Evolutionary conservation across 768 basidiomycete species (phyloP).

Genomic region (Suillus spraguei): DNA sequence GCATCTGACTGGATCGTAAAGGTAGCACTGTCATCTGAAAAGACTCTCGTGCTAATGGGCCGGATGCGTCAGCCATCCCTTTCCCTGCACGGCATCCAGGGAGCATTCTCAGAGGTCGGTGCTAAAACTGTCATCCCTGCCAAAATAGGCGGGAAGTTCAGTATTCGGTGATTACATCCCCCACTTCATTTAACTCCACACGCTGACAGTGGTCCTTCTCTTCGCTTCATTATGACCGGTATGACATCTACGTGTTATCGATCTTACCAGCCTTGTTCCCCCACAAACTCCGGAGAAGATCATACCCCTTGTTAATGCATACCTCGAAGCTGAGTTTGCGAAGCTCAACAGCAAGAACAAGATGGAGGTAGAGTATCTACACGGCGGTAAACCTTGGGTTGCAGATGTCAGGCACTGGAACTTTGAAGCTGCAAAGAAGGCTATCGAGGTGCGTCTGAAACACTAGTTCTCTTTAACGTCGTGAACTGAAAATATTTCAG

Average conservation of each 20-base stretch:
- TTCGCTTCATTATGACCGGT: not conserved
- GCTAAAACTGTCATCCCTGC: constrained; percentile 96
- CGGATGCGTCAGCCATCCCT: constrained; percentile 90
- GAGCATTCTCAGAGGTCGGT: constrained; percentile 84
- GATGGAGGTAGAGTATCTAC: constrained; percentile 66
- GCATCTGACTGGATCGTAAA: constrained; percentile 9
- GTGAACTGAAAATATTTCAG: constrained; percentile 9
- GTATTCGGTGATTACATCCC: constrained; percentile 68
- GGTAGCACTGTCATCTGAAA: constrained; percentile 76
- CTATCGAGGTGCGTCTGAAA: constrained; percentile 63
- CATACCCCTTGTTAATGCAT: constrained; percentile 67
- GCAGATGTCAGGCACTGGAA: constrained; percentile 89
- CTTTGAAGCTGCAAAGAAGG: constrained; percentile 83
- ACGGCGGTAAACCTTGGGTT: constrained; percentile 91
- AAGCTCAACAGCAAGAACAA: constrained; percentile 87
- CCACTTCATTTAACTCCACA: not conserved
- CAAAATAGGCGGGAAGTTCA: constrained; percentile 88
- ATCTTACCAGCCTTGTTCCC: constrained; percentile 64
- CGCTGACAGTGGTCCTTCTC: not conserved
- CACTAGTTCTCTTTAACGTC: not conserved
- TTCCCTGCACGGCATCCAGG: constrained; percentile 94
- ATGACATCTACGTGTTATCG: not conserved
- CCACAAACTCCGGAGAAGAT: constrained; percentile 81
- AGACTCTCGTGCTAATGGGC: constrained; percentile 83
- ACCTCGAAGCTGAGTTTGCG: constrained; percentile 78